A percentile compares a stretch with the other conserved stretches of the same genome.
phyloP scores from a whole-genome alignment of 257 asterid genomes.

The Nicotiana obtusifolia region DNA sequence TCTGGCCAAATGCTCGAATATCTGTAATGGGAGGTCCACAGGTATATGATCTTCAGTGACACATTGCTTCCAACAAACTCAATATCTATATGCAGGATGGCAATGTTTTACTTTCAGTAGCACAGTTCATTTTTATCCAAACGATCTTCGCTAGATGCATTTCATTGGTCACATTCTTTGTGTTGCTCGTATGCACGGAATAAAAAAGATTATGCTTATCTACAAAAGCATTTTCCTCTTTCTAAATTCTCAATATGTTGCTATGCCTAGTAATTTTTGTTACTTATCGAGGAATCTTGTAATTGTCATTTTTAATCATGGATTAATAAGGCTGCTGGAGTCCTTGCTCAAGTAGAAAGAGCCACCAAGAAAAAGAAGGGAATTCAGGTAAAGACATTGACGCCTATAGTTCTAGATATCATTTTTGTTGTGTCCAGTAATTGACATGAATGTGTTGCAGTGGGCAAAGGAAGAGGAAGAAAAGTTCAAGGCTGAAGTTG shows the following conservation, averaged over 20 bases:
- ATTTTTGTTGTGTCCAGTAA: neutral
- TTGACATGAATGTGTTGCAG: conserved; percentile 26
- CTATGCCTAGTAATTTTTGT: neutral
- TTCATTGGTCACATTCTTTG: neutral
- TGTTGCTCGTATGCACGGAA: neutral
- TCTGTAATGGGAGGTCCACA: conserved; percentile 99
- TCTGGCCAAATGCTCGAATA: conserved; percentile 96
- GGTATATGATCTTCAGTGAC: conserved; percentile 35
- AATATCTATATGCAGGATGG: neutral
- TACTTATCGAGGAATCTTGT: neutral
- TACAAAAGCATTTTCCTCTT: neutral
- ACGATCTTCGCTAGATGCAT: neutral
- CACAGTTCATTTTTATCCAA: neutral
- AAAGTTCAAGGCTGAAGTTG: conserved; percentile 60
- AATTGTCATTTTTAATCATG: conserved; percentile 4
- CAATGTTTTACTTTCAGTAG: neutral
- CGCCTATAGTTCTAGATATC: neutral
- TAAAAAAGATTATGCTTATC: neutral
- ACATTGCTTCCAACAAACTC: neutral
- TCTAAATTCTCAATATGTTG: neutral
- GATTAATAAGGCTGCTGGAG: conserved; percentile 86
- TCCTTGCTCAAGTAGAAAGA: conserved; percentile 74
- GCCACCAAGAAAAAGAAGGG: conserved; percentile 72
- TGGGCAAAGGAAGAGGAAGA: conserved; percentile 92
- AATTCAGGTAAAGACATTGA: conserved; percentile 34